Base-by-base conservation (phyloP, 2,329 filamentous ascomycete genomes). In the Hypoxylon rubiginosum region DNA sequence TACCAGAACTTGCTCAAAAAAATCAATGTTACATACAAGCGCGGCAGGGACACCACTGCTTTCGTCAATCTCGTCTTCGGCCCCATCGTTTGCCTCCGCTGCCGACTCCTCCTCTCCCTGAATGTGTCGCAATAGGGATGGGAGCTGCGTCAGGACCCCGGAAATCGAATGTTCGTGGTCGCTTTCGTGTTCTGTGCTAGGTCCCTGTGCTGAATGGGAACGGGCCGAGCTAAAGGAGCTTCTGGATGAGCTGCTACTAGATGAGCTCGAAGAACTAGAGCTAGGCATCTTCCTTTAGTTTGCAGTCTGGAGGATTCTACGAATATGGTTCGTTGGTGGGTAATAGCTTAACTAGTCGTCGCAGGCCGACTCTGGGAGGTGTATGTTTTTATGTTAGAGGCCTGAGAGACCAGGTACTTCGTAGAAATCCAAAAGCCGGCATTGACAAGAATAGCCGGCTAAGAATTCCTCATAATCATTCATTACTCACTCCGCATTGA, bases 191-290 rank as follows among this genome's bases (percentile, higher is more conserved):
- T 26, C 43, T 4, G 28, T 30, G 9, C 5, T 45, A 4, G 62
- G 48, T 39, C 60, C 52, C 11, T 28, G 55, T 5, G 26, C 56
- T 6, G 63, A 61, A 26, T 64, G 50, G 11, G 63, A 67, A 11
- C 64, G 55, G 6, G 41, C 41, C 0, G 67, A 69, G 32, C 55
- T 52, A 0, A 62, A 56, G 11, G 39, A 43, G 5, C 39, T 43
- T 19, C 8, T 9, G 21, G 43, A 48, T 4, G 43, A 48, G 21
- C 43, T 48, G 43, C 43, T 48, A 34, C 59, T 52, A 0, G 64
- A 62, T 4, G 66, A 67, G 11, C 54, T 53, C 11, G 58, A 62
- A 9, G 71, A 73, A 9, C 49, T 67, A 0, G 58, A 66, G 30
- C 26, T 32, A 2, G 62, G 13, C 66, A 68, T 68, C n/a, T 36